Evolutionary conservation across 2,329 filamentous ascomycete genomes (phyloP), one percentile per base, ranked within the genome.

Genomic region (Dactylonectria macrodidyma): DNA sequence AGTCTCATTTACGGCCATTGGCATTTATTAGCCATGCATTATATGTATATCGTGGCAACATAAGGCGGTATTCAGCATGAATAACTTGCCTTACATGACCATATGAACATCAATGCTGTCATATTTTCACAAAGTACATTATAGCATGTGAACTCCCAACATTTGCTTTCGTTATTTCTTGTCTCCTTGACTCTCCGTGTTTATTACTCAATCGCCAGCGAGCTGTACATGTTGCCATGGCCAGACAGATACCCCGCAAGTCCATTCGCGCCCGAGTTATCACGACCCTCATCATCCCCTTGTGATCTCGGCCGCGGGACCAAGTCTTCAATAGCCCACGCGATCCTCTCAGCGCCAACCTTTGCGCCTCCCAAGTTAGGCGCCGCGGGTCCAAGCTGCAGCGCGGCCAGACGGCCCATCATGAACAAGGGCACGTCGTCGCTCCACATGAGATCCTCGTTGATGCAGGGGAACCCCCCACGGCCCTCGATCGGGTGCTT

Each of bases 341-440:
- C 89, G 54, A 94, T 89, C 57, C 93, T 86, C 81, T 95, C 93
- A 0, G 93, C 92, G 0, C 92, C 92, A 30, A 91, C 77, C 70
- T 93, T 87, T 3, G 92, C 92, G 0, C 93, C 93, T 33, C 92
- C 92, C 3, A 95, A 82, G 77, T 95, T 95, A 0, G 88, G 89
- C 1, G 91, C 92, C 0, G 90, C 92, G 11, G 93, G 93, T 0
- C 93, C 93, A 0, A 95, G 81, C 64, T 90, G 86, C 71, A 95
- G 78, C 1, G 86, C 89, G 0, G 91, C 93, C 41, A 95, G 81
- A 59, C 89, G 85, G 2, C 92, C 93, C 0, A 91, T 90, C 65
- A 93, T 80, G 75, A 94, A 95, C 1, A 95, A 79, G 1, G 93
- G 93, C 1, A 95, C 87, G n/a, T 89, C 89, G 0, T 90, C 84